A percentile compares a stretch with the other conserved stretches of the same genome.
These are phyloP conservation scores for Arachis stenosperma DNA, from an alignment of 306 rosid genomes.

Conservation along the genomic window DNA sequence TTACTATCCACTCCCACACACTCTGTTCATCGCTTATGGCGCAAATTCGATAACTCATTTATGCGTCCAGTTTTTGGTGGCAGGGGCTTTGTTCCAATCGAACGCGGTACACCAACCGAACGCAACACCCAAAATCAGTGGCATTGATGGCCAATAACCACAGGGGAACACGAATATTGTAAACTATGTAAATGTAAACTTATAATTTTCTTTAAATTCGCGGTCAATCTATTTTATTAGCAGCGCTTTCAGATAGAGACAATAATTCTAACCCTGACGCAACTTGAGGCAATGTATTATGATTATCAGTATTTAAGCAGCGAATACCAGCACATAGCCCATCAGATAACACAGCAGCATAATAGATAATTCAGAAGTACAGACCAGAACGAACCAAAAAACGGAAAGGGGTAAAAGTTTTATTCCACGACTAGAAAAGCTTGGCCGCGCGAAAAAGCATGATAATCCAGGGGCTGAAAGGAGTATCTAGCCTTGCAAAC, in stretches of 20 bases:
- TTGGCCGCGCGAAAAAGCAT: not conserved
- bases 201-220: not conserved
- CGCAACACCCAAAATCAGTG: constrained; percentile 36
- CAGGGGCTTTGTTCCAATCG: constrained; percentile 86
- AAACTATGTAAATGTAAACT: constrained; percentile 27
- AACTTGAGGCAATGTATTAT: not conserved
- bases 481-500: constrained; percentile 73
- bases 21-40: constrained; percentile 87
- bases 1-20: constrained; percentile 77
- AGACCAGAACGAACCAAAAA: constrained; percentile 33
- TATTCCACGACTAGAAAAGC: constrained; percentile 38
- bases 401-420: constrained; percentile 25
- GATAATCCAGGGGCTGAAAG: not conserved
- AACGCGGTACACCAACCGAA: constrained; percentile 65
- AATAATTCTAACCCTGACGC: constrained; percentile 1
- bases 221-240: not conserved
- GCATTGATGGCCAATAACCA: constrained; percentile 43
- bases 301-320: not conserved
- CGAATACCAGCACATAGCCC: constrained; percentile 17
- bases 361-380: constrained; percentile 36
- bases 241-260: too few relatives aligned
- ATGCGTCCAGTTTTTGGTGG: constrained; percentile 99
- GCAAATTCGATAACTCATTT: constrained; percentile 77
- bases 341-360: constrained; percentile 13
- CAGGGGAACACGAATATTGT: constrained; percentile 37